These are phyloP conservation scores for Cryptosporidium muris DNA, from an alignment of 169 alveolate genomes.

Conservation along the genomic window DNA sequence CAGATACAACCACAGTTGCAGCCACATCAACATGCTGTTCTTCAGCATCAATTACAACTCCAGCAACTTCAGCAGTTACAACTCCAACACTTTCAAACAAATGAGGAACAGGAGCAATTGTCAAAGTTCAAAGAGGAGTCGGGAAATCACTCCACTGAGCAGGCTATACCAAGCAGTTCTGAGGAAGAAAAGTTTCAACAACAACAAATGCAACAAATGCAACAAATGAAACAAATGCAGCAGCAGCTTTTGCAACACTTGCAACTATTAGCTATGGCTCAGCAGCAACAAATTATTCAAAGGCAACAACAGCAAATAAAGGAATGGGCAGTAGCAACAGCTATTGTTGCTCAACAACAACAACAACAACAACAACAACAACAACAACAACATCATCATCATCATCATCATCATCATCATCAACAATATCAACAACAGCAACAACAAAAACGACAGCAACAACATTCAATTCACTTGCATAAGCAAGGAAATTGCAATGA, in stretches of 20 bases:
- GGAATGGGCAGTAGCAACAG: conserved; percentile 42
- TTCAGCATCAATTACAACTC: neutral
- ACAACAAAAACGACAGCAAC: neutral
- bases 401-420: neutral
- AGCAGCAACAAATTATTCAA: conserved; percentile 51
- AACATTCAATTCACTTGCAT: neutral
- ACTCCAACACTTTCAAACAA: too few species aligned
- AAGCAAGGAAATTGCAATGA: neutral
- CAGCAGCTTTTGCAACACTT: conserved; percentile 27
- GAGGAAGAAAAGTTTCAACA: neutral
- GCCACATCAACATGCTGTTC: neutral
- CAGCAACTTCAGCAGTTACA: neutral
- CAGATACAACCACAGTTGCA: neutral
- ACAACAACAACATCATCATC: neutral
- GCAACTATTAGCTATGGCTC: conserved; percentile 40
- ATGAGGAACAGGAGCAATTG: too few species aligned
- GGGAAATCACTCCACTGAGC: too few species aligned
- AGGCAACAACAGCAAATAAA: conserved; percentile 61
- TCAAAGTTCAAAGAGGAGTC: too few species aligned
- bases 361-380: conserved; percentile 52
- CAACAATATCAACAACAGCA: neutral
- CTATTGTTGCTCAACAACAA: conserved; percentile 21
- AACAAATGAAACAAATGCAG: conserved; percentile 3
- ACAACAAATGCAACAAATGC: conserved; percentile 4
- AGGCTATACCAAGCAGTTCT: too few species aligned